Base-by-base conservation (phyloP, 1,139 yeast species). In the Candida tropicalis region DNA sequence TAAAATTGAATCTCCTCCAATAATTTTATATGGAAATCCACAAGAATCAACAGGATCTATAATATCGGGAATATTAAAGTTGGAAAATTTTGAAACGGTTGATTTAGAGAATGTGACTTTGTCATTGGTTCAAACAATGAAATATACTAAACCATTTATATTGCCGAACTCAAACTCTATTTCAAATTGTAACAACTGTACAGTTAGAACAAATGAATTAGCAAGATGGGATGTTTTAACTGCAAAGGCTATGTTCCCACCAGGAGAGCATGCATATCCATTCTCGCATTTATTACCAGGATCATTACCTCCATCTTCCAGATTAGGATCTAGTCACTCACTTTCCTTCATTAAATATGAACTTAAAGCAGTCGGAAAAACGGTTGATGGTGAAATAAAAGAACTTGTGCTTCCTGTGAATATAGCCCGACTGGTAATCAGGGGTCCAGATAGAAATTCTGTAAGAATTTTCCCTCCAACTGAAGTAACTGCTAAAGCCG, bases 391-490 rank as follows among this genome's bases (percentile, higher is more conserved):
- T 1, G 57, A 71, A n/a, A 64, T 77, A 4, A 47, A 45, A 8
- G 68, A 64, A 27, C 66, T 83, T 32, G 64, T 70, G n/a, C 65
- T 87, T 47, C 95, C 97, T 0, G 63, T 93, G n/a, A 77, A 82
- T 52, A 73, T 93, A 3, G 75, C 87, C 33, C 74, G 99, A 49
- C 87, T 95, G 52, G 79, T 91, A 23, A 63, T 88, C 34, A 73
- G 90, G 33, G 95, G 95, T 8, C 87, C 89, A 2, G 97, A 91
- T 60, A 76, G 90, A 52, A 89, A 87, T 58, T 88, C 96, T 0
- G 68, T 89, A 33, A 75, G 99, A 47, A 89, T 95, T 1, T 93
- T 93, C 62, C 99, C 99, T 1, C 98, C 99, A 3, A 93, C 98
- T 0, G 88, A 86, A 39, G 84, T 93, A 31, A 84, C 88, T 3